Percentiles rank a stretch among this genome's conserved stretches.
Evolutionary conservation across 2,329 filamentous ascomycete genomes (phyloP).

Genomic region (Phialemonium atrogriseum): DNA sequence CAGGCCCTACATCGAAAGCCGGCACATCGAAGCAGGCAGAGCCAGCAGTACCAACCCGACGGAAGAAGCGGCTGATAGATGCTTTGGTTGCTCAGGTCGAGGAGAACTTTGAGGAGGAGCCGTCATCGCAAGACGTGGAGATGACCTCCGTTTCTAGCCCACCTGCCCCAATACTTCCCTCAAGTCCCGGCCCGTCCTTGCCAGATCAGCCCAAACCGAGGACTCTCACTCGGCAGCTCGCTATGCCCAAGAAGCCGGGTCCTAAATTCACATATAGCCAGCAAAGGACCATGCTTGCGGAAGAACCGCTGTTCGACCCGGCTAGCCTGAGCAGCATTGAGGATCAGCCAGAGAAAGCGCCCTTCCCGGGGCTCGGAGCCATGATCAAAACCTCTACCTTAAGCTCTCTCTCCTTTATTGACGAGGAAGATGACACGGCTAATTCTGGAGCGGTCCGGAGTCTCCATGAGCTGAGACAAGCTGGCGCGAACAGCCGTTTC

Average conservation of each 20-base stretch:
- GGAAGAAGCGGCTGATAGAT: conserved; percentile 31
- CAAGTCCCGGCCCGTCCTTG: conserved; percentile 15
- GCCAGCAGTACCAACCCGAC: conserved; percentile 4
- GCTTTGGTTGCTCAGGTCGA: conserved; percentile 30
- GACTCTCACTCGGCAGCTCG: conserved; percentile 12
- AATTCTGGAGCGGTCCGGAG: conserved; percentile 47
- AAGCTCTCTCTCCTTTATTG: conserved; percentile 27
- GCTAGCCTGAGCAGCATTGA: conserved; percentile 13
- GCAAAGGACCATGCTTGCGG: conserved; percentile 27
- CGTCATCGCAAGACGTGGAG: conserved; percentile 8
- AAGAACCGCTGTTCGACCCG: conserved; percentile 15
- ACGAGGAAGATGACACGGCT: conserved; percentile 32
- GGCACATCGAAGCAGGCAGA: not conserved
- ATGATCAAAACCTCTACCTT: conserved; percentile 12
- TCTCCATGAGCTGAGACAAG: conserved; percentile 57
- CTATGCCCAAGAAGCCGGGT: conserved; percentile 20
- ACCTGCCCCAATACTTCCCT: conserved; percentile 5
- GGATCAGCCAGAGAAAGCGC: conserved; percentile 9
- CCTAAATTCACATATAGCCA: conserved; percentile 30
- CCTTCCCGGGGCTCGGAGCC: conserved; percentile 15
- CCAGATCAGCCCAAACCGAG: conserved; percentile 10
- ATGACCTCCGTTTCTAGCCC: not conserved
- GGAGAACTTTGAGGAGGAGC: conserved; percentile 20
- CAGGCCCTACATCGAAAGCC: conserved; percentile 1
- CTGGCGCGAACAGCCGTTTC: conserved; percentile 58